phyloP scores from a whole-genome alignment of 306 rosid genomes.

The Trifolium dubium region DNA sequence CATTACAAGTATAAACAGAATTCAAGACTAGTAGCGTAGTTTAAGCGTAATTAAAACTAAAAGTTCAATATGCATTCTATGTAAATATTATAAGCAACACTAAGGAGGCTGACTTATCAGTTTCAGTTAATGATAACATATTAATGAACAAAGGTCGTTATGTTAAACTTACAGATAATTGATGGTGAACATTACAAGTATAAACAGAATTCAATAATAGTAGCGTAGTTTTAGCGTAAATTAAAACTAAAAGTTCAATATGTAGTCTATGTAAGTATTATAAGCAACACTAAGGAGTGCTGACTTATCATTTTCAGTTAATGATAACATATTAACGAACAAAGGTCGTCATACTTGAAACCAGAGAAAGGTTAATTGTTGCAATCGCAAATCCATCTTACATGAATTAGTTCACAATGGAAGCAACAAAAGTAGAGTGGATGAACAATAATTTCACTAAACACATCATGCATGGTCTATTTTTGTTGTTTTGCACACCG shows the following conservation, averaged over 20 bases:
- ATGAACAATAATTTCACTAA: not conserved
- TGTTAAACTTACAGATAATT: constrained; percentile 2
- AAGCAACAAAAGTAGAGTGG: not conserved
- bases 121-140: constrained; percentile 16
- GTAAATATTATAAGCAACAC: not conserved
- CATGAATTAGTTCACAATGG: not conserved
- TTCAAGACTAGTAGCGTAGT: constrained; percentile 6
- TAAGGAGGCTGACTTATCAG: not conserved
- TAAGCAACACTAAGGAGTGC: not conserved
- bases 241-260: not conserved
- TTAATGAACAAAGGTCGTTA: not conserved
- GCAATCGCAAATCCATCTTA: not conserved
- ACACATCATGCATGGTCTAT: not conserved
- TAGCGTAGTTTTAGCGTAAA: not conserved
- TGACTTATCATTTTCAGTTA: constrained; percentile 12
- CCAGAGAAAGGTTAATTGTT: not conserved
- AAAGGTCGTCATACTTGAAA: constrained; percentile 1
- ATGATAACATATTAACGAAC: constrained; percentile 5
- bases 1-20: not conserved
- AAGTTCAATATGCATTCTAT: not conserved
- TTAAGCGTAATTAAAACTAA: not conserved
- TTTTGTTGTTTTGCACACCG: not conserved
- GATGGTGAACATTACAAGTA: not conserved
- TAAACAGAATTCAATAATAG: constrained; percentile 5
- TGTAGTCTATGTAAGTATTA: not conserved